Evolutionary conservation across 2,329 filamentous ascomycete genomes (phyloP), one percentile per base, ranked within the genome.

Genomic region (Fusarium tupiense): DNA sequence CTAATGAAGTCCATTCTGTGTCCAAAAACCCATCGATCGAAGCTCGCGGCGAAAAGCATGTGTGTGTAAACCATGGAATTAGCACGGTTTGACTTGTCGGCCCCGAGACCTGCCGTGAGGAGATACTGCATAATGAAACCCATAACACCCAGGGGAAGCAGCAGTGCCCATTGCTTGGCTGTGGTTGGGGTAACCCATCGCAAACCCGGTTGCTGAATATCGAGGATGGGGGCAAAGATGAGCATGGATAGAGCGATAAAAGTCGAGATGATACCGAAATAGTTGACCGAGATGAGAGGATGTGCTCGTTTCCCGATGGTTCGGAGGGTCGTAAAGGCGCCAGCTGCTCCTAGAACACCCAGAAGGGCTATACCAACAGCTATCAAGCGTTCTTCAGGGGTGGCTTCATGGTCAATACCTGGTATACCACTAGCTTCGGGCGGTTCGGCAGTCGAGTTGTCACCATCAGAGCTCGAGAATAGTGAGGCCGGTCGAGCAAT

Each of bases 121-220:
- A 97, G 86, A 75, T 94, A 94, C 87, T 98, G 95, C 89, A 96
- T 93, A 29, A 92, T 81, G 79, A 98, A 96, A 2, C 95, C 95
- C 73, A 92, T 92, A 0, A 90, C 78, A 0, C 93, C 94, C 8
- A 97, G 84, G 43, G 91, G 88, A 1, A 91, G 61, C 22, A 98
- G 83, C 44, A 95, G 86, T 0, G 84, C 81, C 92, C 93, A 96
- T 79, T 95, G 85, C 60, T 82, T 83, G 46, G 77, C 19, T 33
- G 84, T 80, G 8, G 81, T 75, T 4, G 86, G 84, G 35, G 86
- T 77, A 4, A 81, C 82, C 74, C 88, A 85, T 29, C 80, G 81
- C 75, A 89, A 74, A 14, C 76, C 83, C 9, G 87, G 88, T 72
- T 88, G 86, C 29, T 80, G 82, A 56, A 88, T 79, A 68, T 84